Evolutionary conservation across 768 basidiomycete species (phyloP), one percentile per base, ranked within the genome.

Genomic region (Suillus decipiens): DNA sequence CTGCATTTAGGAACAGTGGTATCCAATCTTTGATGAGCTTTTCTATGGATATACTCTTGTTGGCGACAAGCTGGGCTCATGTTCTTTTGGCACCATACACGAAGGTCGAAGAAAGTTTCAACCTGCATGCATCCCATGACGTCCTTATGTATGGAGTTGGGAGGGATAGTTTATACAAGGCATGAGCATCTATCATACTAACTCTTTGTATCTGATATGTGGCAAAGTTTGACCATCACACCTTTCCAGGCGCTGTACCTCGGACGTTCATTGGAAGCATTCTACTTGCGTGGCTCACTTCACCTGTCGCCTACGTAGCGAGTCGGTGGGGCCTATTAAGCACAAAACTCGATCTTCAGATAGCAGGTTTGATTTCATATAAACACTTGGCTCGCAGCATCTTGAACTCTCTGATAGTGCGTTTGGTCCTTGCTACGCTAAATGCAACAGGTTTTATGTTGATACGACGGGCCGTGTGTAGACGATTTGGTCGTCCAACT

Each of bases 31-130:
- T 14, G 14, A 55, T 22, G 47, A 48, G 73, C 65, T 62, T 76
- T 10, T 63, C 69, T 5, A 75, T 84, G 19, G 91, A 93, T 68
- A 66, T 77, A 22, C 69, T 86, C 11, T 69, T 91, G 17, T 72
- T 88, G 31, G 70, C 69, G 0, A 78, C 81, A 53, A 79, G 80
- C 59, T 91, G 87, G 82, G 68, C 71, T 1, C 90, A 96, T 66
- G 89, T 96, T 54, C 67, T 90, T 31, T 78, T 93, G 3, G 85
- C 92, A 2, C 96, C 97, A 0, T 94, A 90, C 73, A 92, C 93
- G 4, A 99, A 99, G 78, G 97, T 99, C 34, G 97, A 99, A 75
- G 97, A 99, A 77, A 92, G 90, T 70, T 98, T 98, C 81, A 95
- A 90, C 67, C 83, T 99, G 10, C 97, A 99, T 72, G 95, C 93